Evolutionary conservation across 495 filamentous ascomycete genomes (phyloP), one percentile per base, ranked within the genome.

Genomic region (Choiromyces venosus): DNA sequence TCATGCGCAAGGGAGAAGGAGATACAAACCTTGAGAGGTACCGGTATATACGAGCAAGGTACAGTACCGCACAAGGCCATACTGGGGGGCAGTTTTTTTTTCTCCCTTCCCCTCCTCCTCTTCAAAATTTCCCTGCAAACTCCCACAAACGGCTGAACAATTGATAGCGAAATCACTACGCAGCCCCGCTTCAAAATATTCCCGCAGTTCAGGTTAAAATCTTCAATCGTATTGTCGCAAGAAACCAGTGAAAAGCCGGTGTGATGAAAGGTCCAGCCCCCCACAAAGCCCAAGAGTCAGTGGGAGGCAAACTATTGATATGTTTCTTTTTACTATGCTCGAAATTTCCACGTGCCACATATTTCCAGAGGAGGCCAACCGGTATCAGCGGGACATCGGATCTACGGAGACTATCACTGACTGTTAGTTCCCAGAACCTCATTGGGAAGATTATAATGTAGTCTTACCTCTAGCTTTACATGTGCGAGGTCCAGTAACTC

Each of bases 131-230:
- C 25, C 52, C 25, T 29, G n/a, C 52, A 16, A 33, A 16, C 25
- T 61, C 52, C 52, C 25, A 5, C 52, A 16, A 4, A 65, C 29
- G 69, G 72, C 76, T 76, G 67, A 67, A 33, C 25, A 77, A 71
- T 76, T 61, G 75, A 76, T 77, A 76, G 68, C 65, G 52, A 69
- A 65, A 71, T 71, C 33, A 44, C 66, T 67, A 76, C 56, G 66
- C 68, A 69, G 36, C 52, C 75, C 75, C 75, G 66, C 69, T 65
- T 61, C 18, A 18, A 61, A 33, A 61, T 61, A 61, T 61, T 61
- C 38, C 25, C 61, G 25, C 46, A 74, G 61, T 64, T 25, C 52
- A 70, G 61, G 68, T 67, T 52, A 25, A 37, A 69, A 71, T 75
- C 65, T 73, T 69, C 52, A 61, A 61, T 61, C 52, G 4, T 29